Percentiles rank a stretch among this genome's conserved stretches.
Evolutionary conservation across 495 filamentous ascomycete genomes (phyloP).

Genomic region (Daldinia concentrica): DNA sequence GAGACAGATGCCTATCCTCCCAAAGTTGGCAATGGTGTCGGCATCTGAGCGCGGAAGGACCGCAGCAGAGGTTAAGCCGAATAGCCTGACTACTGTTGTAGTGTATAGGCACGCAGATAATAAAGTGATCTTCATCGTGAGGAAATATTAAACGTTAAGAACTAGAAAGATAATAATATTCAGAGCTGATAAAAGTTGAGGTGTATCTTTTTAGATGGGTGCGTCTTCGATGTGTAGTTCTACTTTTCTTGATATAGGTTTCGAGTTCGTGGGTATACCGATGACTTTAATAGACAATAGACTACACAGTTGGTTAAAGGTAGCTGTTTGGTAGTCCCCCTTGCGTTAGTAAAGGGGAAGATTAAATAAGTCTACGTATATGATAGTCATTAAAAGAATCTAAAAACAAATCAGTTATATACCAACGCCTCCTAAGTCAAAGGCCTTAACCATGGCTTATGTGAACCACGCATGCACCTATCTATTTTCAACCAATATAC

Average conservation of each 20-base stretch:
- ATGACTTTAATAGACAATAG: not conserved
- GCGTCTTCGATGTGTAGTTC: not conserved
- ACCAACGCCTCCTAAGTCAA: not conserved
- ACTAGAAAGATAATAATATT: not conserved
- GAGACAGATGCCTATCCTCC: conserved; percentile 36
- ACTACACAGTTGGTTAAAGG: not conserved
- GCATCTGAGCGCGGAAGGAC: conserved; percentile 32
- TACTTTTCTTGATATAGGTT: not conserved
- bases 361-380: not conserved
- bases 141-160: not conserved
- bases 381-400: not conserved
- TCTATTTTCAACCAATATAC: conserved; percentile 22
- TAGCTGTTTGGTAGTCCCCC: not conserved
- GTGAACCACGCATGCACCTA: not conserved
- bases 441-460: not conserved
- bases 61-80: conserved; percentile 2
- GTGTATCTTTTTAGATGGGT: not conserved
- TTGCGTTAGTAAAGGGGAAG: not conserved
- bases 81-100: conserved; percentile 3
- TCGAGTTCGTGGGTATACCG: not conserved
- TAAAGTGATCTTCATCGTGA: conserved; percentile 20
- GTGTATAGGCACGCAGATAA: conserved; percentile 15
- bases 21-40: conserved; percentile 34
- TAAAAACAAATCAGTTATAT: not conserved
- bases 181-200: not conserved